Base-by-base conservation (phyloP, 2,329 filamentous ascomycete species). In the Colletotrichum simmondsii region DNA sequence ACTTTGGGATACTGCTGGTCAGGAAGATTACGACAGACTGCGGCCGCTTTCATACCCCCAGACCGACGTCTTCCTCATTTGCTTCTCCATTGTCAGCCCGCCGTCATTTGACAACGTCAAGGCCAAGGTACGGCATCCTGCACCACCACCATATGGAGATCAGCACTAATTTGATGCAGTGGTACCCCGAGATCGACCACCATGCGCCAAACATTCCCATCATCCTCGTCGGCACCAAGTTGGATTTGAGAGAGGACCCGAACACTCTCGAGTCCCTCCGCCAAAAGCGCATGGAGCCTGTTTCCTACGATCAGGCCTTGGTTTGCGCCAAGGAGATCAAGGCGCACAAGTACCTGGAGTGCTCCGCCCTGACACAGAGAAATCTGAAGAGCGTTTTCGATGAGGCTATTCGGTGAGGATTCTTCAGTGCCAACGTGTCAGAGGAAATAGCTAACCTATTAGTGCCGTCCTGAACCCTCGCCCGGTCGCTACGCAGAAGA, bases 341-440 rank as follows among this genome's bases (percentile, higher is more conserved):
- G 81, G 96, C 97, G 58, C 94, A 97, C 86, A 98, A 98, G 86
- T 99, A 99, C 85, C 90, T 98, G 54, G 97, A 99, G 86, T 99
- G 97, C 86, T 98, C 97, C 65, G 97, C 97, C 60, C 87, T 99
- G 77, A 99, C 97, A 49, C 97, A 98, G 87, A 90, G 96, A 80
- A 98, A 98, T 84, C 85, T 99, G 78, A 99, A 99, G 92, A 97
- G 95, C 79, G 97, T 99, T 61, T 99, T 99, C 81, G 97, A 99
- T 81, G 96, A 98, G 85, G 97, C 97, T 42, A 99, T 99, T 81
- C 93, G 97, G 97, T 98, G 86, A 78, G 92, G 30, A 56, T 10
- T 11, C 57, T 74, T 76, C 54, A 79, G 16, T n/a, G 30, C 12
- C 16, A 54, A 57, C 78, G 76, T 78, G 78, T 75, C 77, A 75